Conservation (phyloP, 345 rosid species). For the Citrus glauca region DNA sequence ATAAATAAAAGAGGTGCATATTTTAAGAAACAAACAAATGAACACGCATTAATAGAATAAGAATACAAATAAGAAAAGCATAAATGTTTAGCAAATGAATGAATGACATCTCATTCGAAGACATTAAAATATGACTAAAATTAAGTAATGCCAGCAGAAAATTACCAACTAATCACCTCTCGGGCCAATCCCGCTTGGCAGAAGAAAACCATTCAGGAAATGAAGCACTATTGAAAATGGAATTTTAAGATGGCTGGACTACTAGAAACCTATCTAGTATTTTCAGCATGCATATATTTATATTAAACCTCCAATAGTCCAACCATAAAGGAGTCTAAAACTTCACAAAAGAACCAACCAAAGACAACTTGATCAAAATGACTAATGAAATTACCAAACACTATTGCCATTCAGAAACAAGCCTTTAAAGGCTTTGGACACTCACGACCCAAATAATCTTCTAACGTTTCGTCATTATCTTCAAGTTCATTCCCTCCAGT, state of each 20-base stretch:
- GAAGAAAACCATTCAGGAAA: not conserved
- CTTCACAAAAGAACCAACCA: not conserved
- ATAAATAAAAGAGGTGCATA: too few species aligned
- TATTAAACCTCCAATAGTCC: not conserved
- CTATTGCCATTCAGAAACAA: constrained; percentile 8
- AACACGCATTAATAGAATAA: not conserved
- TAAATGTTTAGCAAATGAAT: too few species aligned
- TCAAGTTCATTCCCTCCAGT: constrained; percentile 92
- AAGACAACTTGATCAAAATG: not conserved
- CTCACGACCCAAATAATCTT: constrained; percentile 60
- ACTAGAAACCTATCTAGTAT: not conserved
- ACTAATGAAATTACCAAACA: not conserved
- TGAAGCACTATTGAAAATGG: not conserved
- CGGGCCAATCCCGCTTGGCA: not conserved
- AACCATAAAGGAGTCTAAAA: not conserved
- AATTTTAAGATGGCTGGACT: not conserved
- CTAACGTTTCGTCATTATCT: constrained; percentile 70
- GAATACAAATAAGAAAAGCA: not conserved
- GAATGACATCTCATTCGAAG: not conserved
- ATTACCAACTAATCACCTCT: not conserved
- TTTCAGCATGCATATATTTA: not conserved
- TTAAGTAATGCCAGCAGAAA: not conserved
- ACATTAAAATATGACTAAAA: not conserved
- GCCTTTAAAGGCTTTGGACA: constrained; percentile 82
- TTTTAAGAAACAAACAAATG: too few species aligned